Percentiles rank a stretch among this genome's conserved stretches.
These are phyloP conservation scores for Lentinula aciculospora DNA, from an alignment of 768 basidiomycete species.

Conservation along the genomic window DNA sequence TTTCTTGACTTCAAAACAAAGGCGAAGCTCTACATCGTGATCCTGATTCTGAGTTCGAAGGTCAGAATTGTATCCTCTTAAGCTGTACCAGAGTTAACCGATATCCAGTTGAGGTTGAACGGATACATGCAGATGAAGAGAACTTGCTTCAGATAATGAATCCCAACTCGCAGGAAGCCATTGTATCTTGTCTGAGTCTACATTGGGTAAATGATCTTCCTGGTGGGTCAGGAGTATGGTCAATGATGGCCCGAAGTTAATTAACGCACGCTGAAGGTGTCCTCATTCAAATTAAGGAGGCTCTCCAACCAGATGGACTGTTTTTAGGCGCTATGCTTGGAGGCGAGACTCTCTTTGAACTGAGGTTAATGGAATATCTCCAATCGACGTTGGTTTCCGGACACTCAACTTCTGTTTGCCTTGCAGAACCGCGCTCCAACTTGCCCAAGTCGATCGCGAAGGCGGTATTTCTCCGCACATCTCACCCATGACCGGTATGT, in stretches of 20 bases:
- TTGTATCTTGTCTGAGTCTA: constrained; percentile 85
- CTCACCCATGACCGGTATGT: constrained; percentile 93
- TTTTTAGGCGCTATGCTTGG: constrained; percentile 95
- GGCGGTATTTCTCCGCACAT: constrained; percentile 96
- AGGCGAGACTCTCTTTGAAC: constrained; percentile 93
- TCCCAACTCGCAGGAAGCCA: constrained; percentile 80
- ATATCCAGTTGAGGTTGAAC: constrained; percentile 63
- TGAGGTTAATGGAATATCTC: constrained; percentile 46
- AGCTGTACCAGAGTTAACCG: constrained; percentile 58
- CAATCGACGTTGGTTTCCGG: background rate
- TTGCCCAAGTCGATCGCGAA: constrained; percentile 90
- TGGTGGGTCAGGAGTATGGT: constrained; percentile 38
- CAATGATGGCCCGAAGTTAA: background rate
- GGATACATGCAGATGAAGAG: constrained; percentile 84
- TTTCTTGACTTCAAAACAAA: constrained; percentile 23
- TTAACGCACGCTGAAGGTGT: constrained; percentile 43
- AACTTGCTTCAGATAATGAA: constrained; percentile 58
- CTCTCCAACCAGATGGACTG: constrained; percentile 84
- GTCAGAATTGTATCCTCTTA: constrained; percentile 28
- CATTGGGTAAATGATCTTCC: constrained; percentile 99
- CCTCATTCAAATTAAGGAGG: constrained; percentile 81
- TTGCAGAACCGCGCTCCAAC: constrained; percentile 79
- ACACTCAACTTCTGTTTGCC: background rate
- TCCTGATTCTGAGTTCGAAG: constrained; percentile 72
- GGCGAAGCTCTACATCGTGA: constrained; percentile 73